These are phyloP conservation scores for Plasmodium yoelii DNA, from an alignment of 169 alveolate species.

Conservation along the genomic window DNA sequence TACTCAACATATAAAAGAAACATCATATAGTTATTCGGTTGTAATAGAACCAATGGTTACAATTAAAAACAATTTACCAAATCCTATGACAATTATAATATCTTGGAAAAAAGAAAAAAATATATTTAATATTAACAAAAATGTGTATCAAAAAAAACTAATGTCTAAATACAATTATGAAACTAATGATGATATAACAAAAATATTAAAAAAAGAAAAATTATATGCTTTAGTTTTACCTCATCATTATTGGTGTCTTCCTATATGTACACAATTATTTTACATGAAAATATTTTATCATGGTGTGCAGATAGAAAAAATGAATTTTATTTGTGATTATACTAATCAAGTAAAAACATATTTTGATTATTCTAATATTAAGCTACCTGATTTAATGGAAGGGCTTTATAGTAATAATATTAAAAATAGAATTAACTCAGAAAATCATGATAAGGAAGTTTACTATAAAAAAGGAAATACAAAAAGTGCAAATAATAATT, in stretches of 20 bases:
- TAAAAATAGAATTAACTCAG: constrained; percentile 6
- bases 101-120: constrained; percentile 73
- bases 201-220: constrained; percentile 68
- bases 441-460: neutral
- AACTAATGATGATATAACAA: constrained; percentile 75
- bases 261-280: constrained; percentile 66
- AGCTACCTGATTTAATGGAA: constrained; percentile 53
- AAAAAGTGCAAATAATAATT: neutral
- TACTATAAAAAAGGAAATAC: neutral
- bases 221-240: constrained; percentile 78
- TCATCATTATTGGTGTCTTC: constrained; percentile 79
- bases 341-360: constrained; percentile 37
- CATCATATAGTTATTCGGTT: constrained; percentile 79
- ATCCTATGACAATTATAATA: constrained; percentile 80
- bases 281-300: constrained; percentile 70
- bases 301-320: constrained; percentile 73
- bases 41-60: constrained; percentile 82
- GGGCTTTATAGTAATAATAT: constrained; percentile 17
- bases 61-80: constrained; percentile 79
- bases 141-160: constrained; percentile 1
- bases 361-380: constrained; percentile 42
- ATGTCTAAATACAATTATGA: constrained; percentile 17
- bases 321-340: constrained; percentile 67
- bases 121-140: constrained; percentile 27
- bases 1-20: constrained; percentile 78